These are phyloP conservation scores for Chytridiales sp. DNA, from an alignment of 371 early-diverging fungal species.

Conservation along the genomic window DNA sequence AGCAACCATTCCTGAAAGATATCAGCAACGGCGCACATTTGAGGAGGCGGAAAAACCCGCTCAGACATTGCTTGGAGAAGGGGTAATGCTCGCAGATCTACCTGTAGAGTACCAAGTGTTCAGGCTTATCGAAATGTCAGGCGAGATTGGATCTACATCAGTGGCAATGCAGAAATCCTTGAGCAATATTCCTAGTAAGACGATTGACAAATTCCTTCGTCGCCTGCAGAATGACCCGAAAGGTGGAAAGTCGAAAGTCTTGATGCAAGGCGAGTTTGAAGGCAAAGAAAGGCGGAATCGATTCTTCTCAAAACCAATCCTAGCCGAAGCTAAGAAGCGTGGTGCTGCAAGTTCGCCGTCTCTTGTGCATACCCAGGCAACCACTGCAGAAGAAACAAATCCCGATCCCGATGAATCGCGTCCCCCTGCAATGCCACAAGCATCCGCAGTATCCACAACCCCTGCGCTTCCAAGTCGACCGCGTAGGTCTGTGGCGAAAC, in stretches of 20 bases:
- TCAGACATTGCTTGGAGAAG: constrained; percentile 26
- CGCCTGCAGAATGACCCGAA: constrained; percentile 26
- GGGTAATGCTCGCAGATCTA: constrained; percentile 38
- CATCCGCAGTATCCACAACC: too few species aligned
- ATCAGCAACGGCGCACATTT: background rate
- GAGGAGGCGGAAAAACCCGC: constrained; percentile 5
- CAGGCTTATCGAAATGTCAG: constrained; percentile 47
- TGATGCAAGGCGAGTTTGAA: constrained; percentile 40
- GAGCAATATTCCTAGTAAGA: constrained; percentile 25
- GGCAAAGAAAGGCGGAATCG: constrained; percentile 58
- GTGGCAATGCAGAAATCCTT: constrained; percentile 36
- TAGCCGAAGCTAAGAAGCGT: too few species aligned
- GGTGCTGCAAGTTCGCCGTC: too few species aligned
- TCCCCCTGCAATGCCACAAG: too few species aligned
- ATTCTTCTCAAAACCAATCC: constrained; percentile 38
- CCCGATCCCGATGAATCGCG: too few species aligned
- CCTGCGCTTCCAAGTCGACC: too few species aligned
- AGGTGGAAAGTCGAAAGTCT: constrained; percentile 6
- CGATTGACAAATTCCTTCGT: constrained; percentile 32
- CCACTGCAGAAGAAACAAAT: too few species aligned
- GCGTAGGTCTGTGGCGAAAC: too few species aligned
- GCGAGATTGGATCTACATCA: constrained; percentile 43
- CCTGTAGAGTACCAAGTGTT: constrained; percentile 55
- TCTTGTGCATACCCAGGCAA: too few species aligned
- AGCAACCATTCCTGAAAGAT: background rate